Evolutionary conservation across 23 red algal species (phyloP), one percentile per base, ranked within the genome.

Genomic region (Porphyridium purpureum): DNA sequence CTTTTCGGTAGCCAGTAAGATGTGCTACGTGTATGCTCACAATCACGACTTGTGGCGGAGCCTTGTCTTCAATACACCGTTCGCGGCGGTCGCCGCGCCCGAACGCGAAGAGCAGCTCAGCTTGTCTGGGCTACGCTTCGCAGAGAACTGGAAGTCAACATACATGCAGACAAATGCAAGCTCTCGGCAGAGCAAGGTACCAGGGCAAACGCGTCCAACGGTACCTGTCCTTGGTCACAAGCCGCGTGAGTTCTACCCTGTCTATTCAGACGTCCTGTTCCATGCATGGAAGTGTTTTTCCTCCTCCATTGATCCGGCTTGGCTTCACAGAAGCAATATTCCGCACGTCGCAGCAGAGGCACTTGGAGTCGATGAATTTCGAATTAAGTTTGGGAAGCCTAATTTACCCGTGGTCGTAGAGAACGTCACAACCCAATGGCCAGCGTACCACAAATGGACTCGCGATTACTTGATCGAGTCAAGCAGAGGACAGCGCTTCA

Each of bases 261-360:
- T 75, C 32, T 75, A 61, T 19, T 75, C 70, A 20, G 70, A 75
- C 41, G 70, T 75, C 17, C 70, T 75, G 23, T 64, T 64, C 24
- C 70, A 61, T 9, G 24, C 21, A 29, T 41, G 35, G 28, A 55
- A 32, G 4, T 52, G 60, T 17, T 24, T 30, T 1, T 7, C 7
- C 7, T 35, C 57, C n/a, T 3, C 44, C 33, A 52, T 75, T 7
- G 14, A 28, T 4, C 3, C n/a, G 4, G 27, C 23, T 1, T 75
- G 70, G 70, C 70, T 75, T 22, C 8, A 5, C 8, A 9, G 27
- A 24, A 35, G 50, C 30, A 49, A 47, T 4, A 33, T 75, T 5
- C 47, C 27, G 5, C 57, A 57, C 15, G 22, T 64, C 9, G n/a
- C 52, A 15, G 57, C 57, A n/a, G 24, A 2, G 5, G 47, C 6